phyloP scores from a whole-genome alignment of 2,329 filamentous ascomycete species.

The Nannizzia gypsea region DNA sequence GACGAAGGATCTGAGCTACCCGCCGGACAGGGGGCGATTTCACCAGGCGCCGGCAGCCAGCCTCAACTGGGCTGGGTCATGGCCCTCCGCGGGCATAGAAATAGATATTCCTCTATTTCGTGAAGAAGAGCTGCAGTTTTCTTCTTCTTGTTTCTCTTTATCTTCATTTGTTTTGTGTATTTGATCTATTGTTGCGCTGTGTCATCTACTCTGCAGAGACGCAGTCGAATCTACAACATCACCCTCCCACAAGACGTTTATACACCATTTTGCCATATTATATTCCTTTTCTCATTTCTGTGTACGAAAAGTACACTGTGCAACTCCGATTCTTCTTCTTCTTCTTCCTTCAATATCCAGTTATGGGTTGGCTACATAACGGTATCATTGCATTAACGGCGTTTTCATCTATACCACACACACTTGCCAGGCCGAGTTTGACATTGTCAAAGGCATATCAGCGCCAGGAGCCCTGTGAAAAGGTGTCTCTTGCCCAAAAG shows the following conservation, averaged over 20 bases:
- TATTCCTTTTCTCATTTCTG: not conserved
- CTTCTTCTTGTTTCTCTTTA: not conserved
- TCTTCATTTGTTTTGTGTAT: not conserved
- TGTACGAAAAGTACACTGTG: not conserved
- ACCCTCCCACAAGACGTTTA: not conserved
- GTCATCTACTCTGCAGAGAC: not conserved
- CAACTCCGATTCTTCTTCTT: not conserved
- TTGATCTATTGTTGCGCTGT: too few relatives aligned
- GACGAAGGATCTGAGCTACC: too few relatives aligned
- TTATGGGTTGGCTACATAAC: slow-evolving; percentile 1
- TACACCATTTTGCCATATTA: not conserved
- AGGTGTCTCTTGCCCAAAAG: slow-evolving; percentile 3
- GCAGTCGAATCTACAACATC: not conserved
- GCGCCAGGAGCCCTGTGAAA: slow-evolving; percentile 8
- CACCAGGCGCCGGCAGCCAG: too few relatives aligned
- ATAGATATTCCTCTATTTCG: not conserved
- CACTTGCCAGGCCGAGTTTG: not conserved
- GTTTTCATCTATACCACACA: not conserved
- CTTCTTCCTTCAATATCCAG: not conserved
- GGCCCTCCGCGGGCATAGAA: not conserved
- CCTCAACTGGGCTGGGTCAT: too few relatives aligned
- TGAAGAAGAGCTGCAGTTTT: not conserved
- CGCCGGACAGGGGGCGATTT: too few relatives aligned
- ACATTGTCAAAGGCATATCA: not conserved
- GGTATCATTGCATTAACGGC: not conserved